These are phyloP conservation scores for Sophora flavescens DNA, from an alignment of 306 rosid genomes.

Conservation along the genomic window DNA sequence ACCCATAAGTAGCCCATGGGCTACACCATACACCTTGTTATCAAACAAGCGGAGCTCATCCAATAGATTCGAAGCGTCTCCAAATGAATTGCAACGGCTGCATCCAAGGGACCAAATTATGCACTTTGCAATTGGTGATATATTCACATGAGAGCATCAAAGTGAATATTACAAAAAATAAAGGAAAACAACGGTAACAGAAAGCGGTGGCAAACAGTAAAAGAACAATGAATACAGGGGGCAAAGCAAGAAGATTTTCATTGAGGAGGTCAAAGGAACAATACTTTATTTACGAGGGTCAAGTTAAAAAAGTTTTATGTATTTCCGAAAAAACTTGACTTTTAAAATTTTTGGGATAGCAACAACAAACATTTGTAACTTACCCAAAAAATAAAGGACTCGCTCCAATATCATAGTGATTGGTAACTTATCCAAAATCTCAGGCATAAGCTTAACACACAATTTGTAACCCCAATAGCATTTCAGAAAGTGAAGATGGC, in stretches of 20 bases:
- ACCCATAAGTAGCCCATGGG: constrained; percentile 91
- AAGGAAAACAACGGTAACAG: neutral
- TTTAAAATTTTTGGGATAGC: no score
- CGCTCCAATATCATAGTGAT: neutral
- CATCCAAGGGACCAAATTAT: constrained; percentile 49
- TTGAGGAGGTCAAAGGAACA: no score
- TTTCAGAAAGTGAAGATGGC: neutral
- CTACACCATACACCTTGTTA: constrained; percentile 89
- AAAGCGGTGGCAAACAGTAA: no score
- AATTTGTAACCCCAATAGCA: neutral
- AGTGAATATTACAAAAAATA: neutral
- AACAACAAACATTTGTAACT: no score
- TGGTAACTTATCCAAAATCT: no score
- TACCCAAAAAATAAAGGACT: no score
- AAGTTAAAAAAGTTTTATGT: no score
- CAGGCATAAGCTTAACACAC: neutral
- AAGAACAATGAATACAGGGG: no score
- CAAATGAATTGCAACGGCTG: constrained; percentile 85
- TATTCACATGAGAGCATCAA: constrained; percentile 27
- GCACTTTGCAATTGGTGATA: constrained; percentile 29
- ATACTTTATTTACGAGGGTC: no score
- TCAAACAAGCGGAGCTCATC: constrained; percentile 86
- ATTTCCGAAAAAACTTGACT: no score
- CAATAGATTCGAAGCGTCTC: constrained; percentile 82
- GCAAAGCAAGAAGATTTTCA: no score